Conservation (phyloP, 2,329 filamentous ascomycete genomes). For the Aspergillus jensenii region DNA sequence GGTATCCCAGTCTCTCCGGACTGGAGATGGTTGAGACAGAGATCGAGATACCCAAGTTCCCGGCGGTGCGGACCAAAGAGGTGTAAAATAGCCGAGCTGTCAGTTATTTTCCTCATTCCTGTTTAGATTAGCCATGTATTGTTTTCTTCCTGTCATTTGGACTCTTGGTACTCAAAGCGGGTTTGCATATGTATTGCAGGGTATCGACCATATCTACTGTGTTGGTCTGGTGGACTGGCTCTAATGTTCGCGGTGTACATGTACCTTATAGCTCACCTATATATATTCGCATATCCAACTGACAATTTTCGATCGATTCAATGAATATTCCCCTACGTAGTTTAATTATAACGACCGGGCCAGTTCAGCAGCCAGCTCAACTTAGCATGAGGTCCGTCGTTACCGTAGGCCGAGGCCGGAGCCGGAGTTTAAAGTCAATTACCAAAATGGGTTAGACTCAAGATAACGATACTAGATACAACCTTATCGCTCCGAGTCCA, state of each 20-base stretch:
- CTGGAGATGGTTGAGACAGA: conserved; percentile 86
- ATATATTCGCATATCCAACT: conserved; percentile 2
- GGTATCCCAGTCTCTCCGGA: conserved; percentile 80
- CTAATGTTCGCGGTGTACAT: conserved; percentile 13
- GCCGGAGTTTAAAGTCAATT: background rate
- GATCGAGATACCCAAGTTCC: conserved; percentile 42
- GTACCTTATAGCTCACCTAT: conserved; percentile 8
- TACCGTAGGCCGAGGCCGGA: too few relatives aligned
- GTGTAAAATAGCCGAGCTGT: conserved; percentile 27
- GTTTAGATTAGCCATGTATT: conserved; percentile 7
- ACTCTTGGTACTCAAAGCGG: conserved; percentile 2
- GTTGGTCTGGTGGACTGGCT: conserved; percentile 6
- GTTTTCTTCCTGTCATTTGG: background rate
- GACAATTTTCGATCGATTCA: background rate
- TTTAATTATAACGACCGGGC: background rate
- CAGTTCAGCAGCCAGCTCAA: background rate
- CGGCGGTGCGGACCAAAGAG: conserved; percentile 43
- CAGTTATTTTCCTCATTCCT: background rate
- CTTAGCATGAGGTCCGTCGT: too few relatives aligned
- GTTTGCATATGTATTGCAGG: conserved; percentile 8
- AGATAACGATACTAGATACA: background rate
- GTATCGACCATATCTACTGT: conserved; percentile 8
- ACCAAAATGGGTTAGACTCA: conserved; percentile 13
- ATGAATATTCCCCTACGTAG: background rate
- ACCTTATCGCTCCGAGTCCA: background rate